Evolutionary conservation across 1,139 yeast species (phyloP).

Genomic region (Eremothecium sinecaudum): DNA sequence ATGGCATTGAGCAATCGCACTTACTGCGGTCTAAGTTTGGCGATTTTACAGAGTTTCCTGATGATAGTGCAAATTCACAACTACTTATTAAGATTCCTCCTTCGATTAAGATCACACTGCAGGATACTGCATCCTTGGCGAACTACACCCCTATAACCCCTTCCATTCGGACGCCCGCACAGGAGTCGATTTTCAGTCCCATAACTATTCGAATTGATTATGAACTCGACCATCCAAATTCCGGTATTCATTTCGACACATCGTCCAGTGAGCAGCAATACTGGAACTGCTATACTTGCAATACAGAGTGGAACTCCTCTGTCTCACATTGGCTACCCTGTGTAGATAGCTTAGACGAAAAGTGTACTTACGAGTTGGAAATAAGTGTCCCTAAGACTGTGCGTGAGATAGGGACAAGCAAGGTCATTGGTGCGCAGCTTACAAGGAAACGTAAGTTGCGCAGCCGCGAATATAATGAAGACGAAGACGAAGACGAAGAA

Average conservation of each 20-base stretch:
- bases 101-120: conserved; percentile 49
- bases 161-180: conserved; percentile 35
- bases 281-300: conserved; percentile 86
- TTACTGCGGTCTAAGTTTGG: conserved; percentile 53
- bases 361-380: conserved; percentile 88
- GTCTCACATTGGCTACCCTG: conserved; percentile 98
- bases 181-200: conserved; percentile 53
- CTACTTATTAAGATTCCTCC: conserved; percentile 65
- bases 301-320: conserved; percentile 66
- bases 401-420: conserved; percentile 52
- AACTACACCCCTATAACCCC: conserved; percentile 40
- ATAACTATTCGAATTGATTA: conserved; percentile 64
- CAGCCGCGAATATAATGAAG: conserved; percentile 16
- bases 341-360: conserved; percentile 78
- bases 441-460: conserved; percentile 17
- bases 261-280: conserved; percentile 32
- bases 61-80: conserved; percentile 56
- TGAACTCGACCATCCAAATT: conserved; percentile 52
- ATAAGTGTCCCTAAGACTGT: conserved; percentile 73
- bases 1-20: conserved; percentile 38
- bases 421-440: conserved; percentile 33
- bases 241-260: conserved; percentile 63
- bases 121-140: conserved; percentile 43
- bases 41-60: conserved; percentile 49
- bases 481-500: conserved; percentile 34